Base-by-base conservation (phyloP, 306 rosid species). In the Glycine soja region DNA sequence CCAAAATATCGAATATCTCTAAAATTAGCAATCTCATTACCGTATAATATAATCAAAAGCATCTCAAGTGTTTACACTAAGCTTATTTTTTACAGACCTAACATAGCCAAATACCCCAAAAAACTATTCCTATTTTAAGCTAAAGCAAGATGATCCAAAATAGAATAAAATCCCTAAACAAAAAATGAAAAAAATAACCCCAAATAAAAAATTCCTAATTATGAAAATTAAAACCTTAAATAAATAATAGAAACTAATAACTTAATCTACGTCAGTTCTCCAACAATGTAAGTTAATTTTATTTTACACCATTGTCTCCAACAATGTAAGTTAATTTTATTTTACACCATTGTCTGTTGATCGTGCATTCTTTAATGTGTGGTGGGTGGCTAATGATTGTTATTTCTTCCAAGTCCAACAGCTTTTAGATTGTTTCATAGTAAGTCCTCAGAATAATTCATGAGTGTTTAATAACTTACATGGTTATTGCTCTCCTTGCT, bases 401-500 rank as follows among this genome's bases (percentile, higher is more conserved):
- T 63, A 71, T 58, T 54, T 61, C 56, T 45, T 62, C 42, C 46
- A 43, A 43, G 38, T 68, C n/a, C 57, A 64, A 62, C 51, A 66
- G 66, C 58, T 67, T 61, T 75, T 70, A 65, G 58, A 67, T 53
- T 80, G 47, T 67, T 62, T 80, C 7, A 56, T 43, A 38, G 19
- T 12, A 45, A 18, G 62, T 72, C 69, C 50, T 45, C 42, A 12
- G 70, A 67, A 76, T 75, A 72, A 72, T 66, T 45, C 59, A 62
- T 36, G 38, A 16, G 80, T 66, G 47, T 67, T 32, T 80, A 38
- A 4, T 38, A 62, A 57, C 61, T 65, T 74, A n/a, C 40, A 70
- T 78, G 58, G 57, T 75, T 70, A 9, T 70, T 81, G 32, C 81
- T 66, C 64, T 74, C 75, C 48, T 75, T 53, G 70, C 43, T 61